These are phyloP conservation scores for Dimargaris xerosporica DNA, from an alignment of 192 early-diverging fungal species.

Conservation along the genomic window DNA sequence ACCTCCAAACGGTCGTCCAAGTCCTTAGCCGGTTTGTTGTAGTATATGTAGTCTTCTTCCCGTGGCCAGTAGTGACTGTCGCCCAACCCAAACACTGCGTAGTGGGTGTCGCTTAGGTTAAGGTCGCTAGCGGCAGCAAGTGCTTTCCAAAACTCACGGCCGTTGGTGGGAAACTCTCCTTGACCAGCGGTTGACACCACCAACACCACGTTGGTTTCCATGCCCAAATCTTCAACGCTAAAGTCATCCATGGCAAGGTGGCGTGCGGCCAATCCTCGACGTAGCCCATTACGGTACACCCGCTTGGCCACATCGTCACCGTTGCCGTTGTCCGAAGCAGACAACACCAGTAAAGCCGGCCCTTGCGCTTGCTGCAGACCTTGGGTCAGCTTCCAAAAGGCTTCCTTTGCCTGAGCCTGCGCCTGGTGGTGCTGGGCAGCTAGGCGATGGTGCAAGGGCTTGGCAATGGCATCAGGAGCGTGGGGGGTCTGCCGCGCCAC, in stretches of 20 bases:
- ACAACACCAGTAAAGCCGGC: constrained; percentile 71
- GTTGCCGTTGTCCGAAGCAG: constrained; percentile 83
- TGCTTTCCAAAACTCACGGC: constrained; percentile 75
- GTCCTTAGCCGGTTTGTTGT: constrained; percentile 80
- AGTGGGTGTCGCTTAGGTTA: constrained; percentile 48
- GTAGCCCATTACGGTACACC: constrained; percentile 62
- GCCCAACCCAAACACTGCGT: constrained; percentile 78
- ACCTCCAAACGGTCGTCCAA: constrained; percentile 62
- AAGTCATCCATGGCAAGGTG: constrained; percentile 73
- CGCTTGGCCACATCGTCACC: constrained; percentile 71
- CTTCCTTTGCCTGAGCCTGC: constrained; percentile 31
- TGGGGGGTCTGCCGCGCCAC: constrained; percentile 51
- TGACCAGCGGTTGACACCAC: constrained; percentile 82
- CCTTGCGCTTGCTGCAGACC: constrained; percentile 59
- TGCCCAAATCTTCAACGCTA: constrained; percentile 58
- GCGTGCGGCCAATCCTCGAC: constrained; percentile 65
- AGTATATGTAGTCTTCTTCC: constrained; percentile 77
- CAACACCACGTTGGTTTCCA: constrained; percentile 65
- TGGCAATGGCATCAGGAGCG: constrained; percentile 32
- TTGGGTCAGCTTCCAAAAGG: constrained; percentile 47
- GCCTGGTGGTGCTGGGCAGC: constrained; percentile 18
- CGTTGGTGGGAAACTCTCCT: constrained; percentile 89
- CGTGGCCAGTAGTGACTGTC: constrained; percentile 96
- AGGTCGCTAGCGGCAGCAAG: constrained; percentile 36
- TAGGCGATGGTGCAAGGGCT: constrained; percentile 45